Conservation (phyloP, 1,284 basidiomycete genomes). For the Sanghuangporus sanghuang region DNA sequence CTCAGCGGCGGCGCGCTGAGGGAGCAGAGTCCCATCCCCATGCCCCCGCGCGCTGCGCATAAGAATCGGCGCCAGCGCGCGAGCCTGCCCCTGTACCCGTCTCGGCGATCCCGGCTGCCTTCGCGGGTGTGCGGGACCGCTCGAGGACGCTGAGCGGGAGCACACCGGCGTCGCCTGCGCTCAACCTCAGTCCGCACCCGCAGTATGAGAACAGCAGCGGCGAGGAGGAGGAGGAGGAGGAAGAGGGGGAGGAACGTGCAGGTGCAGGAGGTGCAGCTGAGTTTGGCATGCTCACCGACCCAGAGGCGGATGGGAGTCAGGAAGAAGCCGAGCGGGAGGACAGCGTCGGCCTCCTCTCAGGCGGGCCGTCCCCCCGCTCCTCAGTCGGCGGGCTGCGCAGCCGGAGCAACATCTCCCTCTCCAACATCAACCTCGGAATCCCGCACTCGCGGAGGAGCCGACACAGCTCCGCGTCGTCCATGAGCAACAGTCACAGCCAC, state of each 20-base stretch:
- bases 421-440: constrained; percentile 12
- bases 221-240: constrained; percentile 33
- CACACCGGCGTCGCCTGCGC: not conserved
- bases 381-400: constrained; percentile 48
- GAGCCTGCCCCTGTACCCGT: constrained; percentile 18
- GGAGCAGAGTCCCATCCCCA: constrained; percentile 48
- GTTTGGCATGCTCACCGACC: constrained; percentile 40
- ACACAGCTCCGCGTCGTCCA: constrained; percentile 15
- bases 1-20: too few species aligned
- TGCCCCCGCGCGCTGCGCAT: constrained; percentile 59
- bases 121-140: constrained; percentile 6
- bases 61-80: not conserved
- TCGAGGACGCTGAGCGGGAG: constrained; percentile 16
- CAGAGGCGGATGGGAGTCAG: constrained; percentile 46
- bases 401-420: constrained; percentile 21
- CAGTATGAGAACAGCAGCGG: constrained; percentile 30
- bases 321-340: constrained; percentile 67
- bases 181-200: constrained; percentile 16
- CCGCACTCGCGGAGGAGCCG: constrained; percentile 8
- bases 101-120: constrained; percentile 1
- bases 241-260: constrained; percentile 18
- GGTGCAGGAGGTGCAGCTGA: constrained; percentile 23
- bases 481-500: not conserved
- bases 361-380: constrained; percentile 47
- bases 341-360: constrained; percentile 55